Evolutionary conservation across 257 asterid genomes (phyloP), one percentile per base, ranked within the genome.

Genomic region (Linderniella brevidens): DNA sequence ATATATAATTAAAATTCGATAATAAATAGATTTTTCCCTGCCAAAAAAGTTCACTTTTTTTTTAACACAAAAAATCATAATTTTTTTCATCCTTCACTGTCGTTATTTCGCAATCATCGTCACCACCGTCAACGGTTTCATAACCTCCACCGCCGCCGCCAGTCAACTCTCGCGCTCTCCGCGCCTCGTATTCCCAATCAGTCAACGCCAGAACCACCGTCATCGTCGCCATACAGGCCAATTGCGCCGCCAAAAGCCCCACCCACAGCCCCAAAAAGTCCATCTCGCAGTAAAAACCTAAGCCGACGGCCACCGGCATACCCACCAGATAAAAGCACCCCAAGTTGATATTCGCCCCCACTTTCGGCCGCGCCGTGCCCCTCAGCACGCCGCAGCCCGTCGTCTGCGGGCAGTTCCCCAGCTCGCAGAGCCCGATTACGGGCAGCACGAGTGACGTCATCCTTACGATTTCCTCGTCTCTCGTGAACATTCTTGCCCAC

Each of bases 371-470:
- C 0, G 86, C 86, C n/a, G 82, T 70, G 6, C 82, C 86, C 2
- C 82, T 51, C 45, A 77, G 29, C 13, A 70, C 86, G 36, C 86
- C 86, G 20, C 86, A 77, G 10, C 82, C 86, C 17, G 86, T 73
- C 0, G 86, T 77, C 49, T 73, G 86, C 12, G 86, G 86, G 53
- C 86, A 77, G 57, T 77, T 77, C 1, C 86, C 86, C 5, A 77
- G 54, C 59, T 77, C 86, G 39, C 86, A 73, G 0, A 77, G 75
- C 81, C n/a, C 86, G 38, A 77, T 70, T 18, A 77, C 58, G 17
- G 79, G 86, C 46, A 77, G 19, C 15, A 77, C 79, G 1, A 70
- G 48, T 4, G 82, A 57, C 35, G 82, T 70, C 38, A 70, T 19
- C 5, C 66, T 70, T 5, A 68, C 47, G 0, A 77, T 73, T 17